A percentile compares a stretch with the other conserved stretches of the same genome.
Conservation (phyloP, 257 asterid species). For the Solanum pimpinellifolium region DNA sequence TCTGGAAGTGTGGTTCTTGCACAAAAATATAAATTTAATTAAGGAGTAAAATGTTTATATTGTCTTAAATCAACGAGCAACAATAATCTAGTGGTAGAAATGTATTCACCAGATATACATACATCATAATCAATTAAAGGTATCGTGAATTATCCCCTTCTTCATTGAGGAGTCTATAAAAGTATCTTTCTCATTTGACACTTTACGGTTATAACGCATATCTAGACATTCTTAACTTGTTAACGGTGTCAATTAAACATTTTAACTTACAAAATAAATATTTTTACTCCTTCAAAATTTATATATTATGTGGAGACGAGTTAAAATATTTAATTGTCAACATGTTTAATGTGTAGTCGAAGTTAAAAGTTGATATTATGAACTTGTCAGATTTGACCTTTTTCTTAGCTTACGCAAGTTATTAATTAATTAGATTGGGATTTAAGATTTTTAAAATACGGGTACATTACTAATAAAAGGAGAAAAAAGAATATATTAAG, state of each 20-base stretch:
- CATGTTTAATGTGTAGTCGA: background rate
- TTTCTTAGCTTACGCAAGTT: background rate
- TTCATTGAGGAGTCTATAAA: background rate
- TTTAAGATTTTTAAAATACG: no score
- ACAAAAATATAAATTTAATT: no score
- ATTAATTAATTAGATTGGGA: background rate
- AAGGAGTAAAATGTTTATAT: background rate
- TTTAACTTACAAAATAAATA: no score
- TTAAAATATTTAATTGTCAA: no score
- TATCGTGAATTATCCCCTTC: background rate
- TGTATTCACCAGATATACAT: background rate
- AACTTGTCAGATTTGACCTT: background rate
- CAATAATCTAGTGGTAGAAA: background rate
- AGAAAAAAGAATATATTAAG: background rate
- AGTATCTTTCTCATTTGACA: background rate
- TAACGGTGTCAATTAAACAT: background rate
- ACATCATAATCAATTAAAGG: background rate
- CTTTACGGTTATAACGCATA: background rate
- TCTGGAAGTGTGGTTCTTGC: background rate
- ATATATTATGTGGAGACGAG: no score
- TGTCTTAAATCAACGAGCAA: background rate
- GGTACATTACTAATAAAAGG: background rate
- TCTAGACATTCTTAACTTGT: no score
- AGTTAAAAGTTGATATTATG: background rate
- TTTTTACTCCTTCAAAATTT: no score